phyloP scores from a whole-genome alignment of 2,329 filamentous ascomycete species.

The Fusarium sp. region DNA sequence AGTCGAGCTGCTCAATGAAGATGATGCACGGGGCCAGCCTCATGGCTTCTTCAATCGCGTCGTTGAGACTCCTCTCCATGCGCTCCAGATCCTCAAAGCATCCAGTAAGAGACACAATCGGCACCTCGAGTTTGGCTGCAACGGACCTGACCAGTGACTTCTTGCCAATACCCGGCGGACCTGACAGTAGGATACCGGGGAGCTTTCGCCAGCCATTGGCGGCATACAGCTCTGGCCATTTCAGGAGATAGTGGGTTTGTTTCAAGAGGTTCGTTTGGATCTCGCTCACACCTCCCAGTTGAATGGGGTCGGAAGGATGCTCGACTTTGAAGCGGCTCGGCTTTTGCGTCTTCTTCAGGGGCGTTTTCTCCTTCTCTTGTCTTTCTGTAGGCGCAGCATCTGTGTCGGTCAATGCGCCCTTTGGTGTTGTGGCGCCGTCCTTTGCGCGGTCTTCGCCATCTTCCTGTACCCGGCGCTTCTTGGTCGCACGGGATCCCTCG shows the following conservation, averaged over 20 bases:
- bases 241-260: conserved; percentile 35
- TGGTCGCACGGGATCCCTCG: conserved; percentile 47
- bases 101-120: conserved; percentile 72
- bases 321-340: conserved; percentile 53
- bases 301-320: conserved; percentile 35
- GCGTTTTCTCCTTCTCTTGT: conserved; percentile 50
- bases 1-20: conserved; percentile 92
- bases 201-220: conserved; percentile 30
- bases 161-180: conserved; percentile 86
- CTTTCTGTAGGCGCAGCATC: conserved; percentile 42
- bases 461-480: conserved; percentile 54
- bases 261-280: conserved; percentile 43
- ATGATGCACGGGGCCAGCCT: conserved; percentile 88
- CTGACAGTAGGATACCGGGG: conserved; percentile 79
- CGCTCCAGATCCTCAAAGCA: conserved; percentile 59
- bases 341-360: conserved; percentile 52
- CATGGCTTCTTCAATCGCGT: conserved; percentile 81
- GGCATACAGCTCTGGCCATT: conserved; percentile 41
- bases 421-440: conserved; percentile 30
- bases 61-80: conserved; percentile 57
- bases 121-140: conserved; percentile 79
- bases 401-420: conserved; percentile 38
- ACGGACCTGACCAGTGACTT: conserved; percentile 82
- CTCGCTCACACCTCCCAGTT: conserved; percentile 52
- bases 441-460: conserved; percentile 47